Base-by-base conservation (phyloP, 2,329 filamentous ascomycete genomes). In the Fusarium sp. region DNA sequence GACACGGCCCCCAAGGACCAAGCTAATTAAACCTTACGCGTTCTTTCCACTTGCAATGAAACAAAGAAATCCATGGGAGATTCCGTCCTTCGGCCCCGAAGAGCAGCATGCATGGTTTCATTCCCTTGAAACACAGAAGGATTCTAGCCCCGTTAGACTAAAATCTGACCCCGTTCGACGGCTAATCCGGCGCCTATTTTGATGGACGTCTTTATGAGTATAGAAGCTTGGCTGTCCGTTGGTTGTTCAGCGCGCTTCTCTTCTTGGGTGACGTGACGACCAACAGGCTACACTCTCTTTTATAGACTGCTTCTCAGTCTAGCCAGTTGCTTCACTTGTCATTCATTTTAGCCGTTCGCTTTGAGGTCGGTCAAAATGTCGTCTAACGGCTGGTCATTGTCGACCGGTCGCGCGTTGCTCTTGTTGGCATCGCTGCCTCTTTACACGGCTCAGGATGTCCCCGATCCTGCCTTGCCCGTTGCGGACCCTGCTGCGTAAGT, bases 381-480 rank as follows among this genome's bases (percentile, higher is more conserved):
- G 35, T 76, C 41, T 43, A 45, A 64, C 1, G 52, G 39, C 25
- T 62, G 48, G 67, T 59, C 67, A n/a, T n/a, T 52, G 25, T 52
- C 48, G 18, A 50, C 48, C 7, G 20, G 64, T 14, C 64, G 64
- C 18, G 64, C 68, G 8, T 57, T 76, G 25, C 30, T 76, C 57
- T 64, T 67, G 18, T 45, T 76, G 34, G 73, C 67, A 20, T 64
- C 66, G 13, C 18, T 76, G 52, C 70, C 74, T 18, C 57, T 73
- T 25, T 48, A 50, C 11, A 52, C 67, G 9, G 70, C 73, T n/a
- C 71, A 75, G 30, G 37, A 57, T n/a, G 14, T 64, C 32, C 13
- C 50, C 18, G 58, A 66, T 35, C 41, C 32, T 25, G 64, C 23
- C 10, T 11, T 52, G 48, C 48, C 48, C 2, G 25, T 50, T 14